Conservation (phyloP, 768 basidiomycete species). For the Pleurotus eryngii region DNA sequence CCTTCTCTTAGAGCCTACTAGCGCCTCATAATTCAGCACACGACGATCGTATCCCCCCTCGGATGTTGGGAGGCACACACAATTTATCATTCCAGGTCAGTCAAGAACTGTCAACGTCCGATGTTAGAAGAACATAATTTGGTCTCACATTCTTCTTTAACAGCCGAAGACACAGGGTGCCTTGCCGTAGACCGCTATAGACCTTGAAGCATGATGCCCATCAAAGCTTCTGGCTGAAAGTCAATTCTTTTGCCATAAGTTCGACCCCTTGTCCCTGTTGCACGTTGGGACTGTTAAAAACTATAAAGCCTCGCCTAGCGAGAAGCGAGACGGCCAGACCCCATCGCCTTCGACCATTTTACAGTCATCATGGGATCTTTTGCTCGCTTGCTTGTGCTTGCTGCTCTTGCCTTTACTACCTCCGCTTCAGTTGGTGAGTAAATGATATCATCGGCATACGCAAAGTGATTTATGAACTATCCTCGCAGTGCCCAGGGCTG, state of each 20-base stretch:
- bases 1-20: too few relatives aligned
- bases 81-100: constrained; percentile 1
- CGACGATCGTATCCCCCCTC: not conserved
- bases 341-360: not conserved
- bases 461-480: not conserved
- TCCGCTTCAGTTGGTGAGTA: constrained; percentile 1
- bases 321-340: not conserved
- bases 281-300: not conserved
- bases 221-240: constrained; percentile 1
- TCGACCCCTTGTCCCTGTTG: constrained; percentile 6
- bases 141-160: not conserved
- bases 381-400: constrained; percentile 3
- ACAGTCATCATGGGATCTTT: not conserved
- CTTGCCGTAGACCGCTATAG: constrained; percentile 6
- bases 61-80: not conserved
- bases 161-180: constrained; percentile 4
- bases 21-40: too few relatives aligned
- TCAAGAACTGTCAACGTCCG: constrained; percentile 4
- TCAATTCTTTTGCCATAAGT: constrained; percentile 3
- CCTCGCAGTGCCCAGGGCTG: not conserved
- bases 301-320: not conserved
- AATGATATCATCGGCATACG: not conserved
- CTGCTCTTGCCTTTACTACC: not conserved
- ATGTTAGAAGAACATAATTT: not conserved
- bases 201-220: constrained; percentile 1